Evolutionary conservation across 495 filamentous ascomycete species (phyloP).

Genomic region (Cladorrhinum samala): DNA sequence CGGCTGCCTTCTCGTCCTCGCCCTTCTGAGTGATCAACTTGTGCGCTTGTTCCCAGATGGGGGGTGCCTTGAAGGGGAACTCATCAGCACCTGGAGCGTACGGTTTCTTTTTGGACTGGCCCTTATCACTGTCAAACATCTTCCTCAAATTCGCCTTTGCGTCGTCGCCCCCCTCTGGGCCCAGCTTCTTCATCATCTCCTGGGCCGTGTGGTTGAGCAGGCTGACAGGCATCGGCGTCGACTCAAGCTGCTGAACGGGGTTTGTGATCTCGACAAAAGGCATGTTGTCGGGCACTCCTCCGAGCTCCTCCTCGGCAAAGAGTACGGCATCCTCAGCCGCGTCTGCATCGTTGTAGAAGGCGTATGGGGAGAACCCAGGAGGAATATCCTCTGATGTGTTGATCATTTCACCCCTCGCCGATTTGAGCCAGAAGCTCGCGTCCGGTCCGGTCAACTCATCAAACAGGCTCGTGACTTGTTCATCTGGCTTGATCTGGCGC

Average conservation of each 20-base stretch:
- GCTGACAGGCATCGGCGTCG: slow-evolving; percentile 18
- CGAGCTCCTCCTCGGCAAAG: slow-evolving; percentile 35
- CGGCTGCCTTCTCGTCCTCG: background rate
- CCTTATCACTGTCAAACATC: background rate
- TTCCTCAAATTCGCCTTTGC: background rate
- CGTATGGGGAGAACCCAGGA: slow-evolving; percentile 11
- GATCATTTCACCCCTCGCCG: slow-evolving; percentile 11
- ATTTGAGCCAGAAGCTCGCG: slow-evolving; percentile 19
- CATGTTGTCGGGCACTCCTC: slow-evolving; percentile 20
- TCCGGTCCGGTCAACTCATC: slow-evolving; percentile 27
- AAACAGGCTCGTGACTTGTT: slow-evolving; percentile 33
- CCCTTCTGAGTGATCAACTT: background rate
- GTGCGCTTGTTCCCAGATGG: slow-evolving; percentile 12
- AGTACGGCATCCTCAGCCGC: slow-evolving; percentile 41
- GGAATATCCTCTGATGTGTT: slow-evolving; percentile 9
- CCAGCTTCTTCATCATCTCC: background rate
- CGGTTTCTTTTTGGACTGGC: background rate
- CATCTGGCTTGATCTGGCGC: slow-evolving; percentile 36
- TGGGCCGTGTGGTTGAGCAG: slow-evolving; percentile 6
- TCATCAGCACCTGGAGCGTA: slow-evolving; percentile 3
- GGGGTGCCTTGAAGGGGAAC: slow-evolving; percentile 8
- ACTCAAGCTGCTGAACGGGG: slow-evolving; percentile 30
- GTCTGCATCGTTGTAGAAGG: slow-evolving; percentile 42
- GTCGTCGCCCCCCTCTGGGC: too few relatives aligned
- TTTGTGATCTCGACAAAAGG: slow-evolving; percentile 34